phyloP scores from a whole-genome alignment of 1,284 basidiomycete species.

The Leccinum angustisporum region DNA sequence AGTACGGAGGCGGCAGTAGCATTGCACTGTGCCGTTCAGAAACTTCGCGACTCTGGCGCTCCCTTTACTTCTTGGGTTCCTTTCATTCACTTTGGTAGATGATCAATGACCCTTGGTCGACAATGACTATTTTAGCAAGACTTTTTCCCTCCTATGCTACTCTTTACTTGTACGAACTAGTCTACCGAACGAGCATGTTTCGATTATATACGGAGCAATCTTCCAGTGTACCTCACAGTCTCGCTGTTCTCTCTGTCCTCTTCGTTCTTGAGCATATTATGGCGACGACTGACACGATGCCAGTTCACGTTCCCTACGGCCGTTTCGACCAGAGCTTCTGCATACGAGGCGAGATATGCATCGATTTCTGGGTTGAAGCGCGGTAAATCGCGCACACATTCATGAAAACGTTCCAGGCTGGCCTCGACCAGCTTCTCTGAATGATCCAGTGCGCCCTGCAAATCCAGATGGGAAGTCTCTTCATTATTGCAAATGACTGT shows the following conservation, averaged over 20 bases:
- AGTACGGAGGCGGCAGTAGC: too few species aligned
- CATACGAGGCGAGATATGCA: not conserved
- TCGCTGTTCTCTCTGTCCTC: not conserved
- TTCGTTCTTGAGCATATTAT: not conserved
- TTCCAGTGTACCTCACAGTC: too few species aligned
- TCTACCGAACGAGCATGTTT: too few species aligned
- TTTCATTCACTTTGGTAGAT: too few species aligned
- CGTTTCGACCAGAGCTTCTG: not conserved
- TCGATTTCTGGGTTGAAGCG: not conserved
- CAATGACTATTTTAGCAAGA: too few species aligned
- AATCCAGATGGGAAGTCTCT: not conserved
- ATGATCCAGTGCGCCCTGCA: not conserved
- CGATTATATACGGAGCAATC: too few species aligned
- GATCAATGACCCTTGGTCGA: too few species aligned
- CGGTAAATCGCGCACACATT: not conserved
- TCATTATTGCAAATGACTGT: not conserved
- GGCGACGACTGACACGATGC: not conserved
- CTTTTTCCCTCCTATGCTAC: too few species aligned
- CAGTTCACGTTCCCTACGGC: not conserved
- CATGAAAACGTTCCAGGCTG: not conserved
- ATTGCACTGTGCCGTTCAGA: too few species aligned
- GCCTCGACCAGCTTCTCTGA: not conserved
- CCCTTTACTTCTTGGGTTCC: too few species aligned
- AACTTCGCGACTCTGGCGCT: too few species aligned
- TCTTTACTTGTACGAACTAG: too few species aligned